Conservation (phyloP, 2,329 filamentous ascomycete species). For the Colletotrichum musicola region DNA sequence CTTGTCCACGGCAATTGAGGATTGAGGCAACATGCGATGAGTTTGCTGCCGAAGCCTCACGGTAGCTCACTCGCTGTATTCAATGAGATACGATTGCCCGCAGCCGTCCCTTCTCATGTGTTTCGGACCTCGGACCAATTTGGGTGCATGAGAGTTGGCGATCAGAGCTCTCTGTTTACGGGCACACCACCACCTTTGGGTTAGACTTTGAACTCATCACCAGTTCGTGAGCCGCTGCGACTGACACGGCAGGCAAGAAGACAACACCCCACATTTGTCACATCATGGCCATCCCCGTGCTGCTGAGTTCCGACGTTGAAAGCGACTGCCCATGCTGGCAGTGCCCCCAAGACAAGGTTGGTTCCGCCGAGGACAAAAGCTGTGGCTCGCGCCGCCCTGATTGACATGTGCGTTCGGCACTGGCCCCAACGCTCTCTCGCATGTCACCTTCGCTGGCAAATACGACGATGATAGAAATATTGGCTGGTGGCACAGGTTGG, state of each 20-base stretch:
- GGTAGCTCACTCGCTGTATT: not conserved
- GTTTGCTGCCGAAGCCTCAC: not conserved
- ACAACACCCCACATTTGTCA: not conserved
- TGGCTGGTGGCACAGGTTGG: not conserved
- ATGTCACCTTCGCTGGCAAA: not conserved
- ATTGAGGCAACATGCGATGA: conserved; percentile 8
- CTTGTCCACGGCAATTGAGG: not conserved
- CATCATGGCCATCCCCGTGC: not conserved
- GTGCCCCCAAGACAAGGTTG: not conserved
- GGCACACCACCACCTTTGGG: conserved; percentile 5
- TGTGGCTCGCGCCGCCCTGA: not conserved
- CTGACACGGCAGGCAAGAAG: conserved; percentile 5
- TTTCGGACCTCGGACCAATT: conserved; percentile 17
- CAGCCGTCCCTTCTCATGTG: conserved; percentile 11
- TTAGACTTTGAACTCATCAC: conserved; percentile 10
- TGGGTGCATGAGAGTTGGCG: conserved; percentile 5
- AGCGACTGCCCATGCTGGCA: not conserved
- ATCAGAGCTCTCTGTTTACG: not conserved
- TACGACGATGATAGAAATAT: conserved; percentile 11
- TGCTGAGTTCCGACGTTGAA: not conserved
- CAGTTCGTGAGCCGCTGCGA: not conserved
- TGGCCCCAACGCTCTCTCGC: not conserved
- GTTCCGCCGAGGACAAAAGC: not conserved
- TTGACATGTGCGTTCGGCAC: conserved; percentile 15
- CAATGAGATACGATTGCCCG: not conserved